A percentile compares a stretch with the other conserved stretches of the same genome.
phyloP scores from a whole-genome alignment of 306 rosid species.

The Castanospermum australe region DNA sequence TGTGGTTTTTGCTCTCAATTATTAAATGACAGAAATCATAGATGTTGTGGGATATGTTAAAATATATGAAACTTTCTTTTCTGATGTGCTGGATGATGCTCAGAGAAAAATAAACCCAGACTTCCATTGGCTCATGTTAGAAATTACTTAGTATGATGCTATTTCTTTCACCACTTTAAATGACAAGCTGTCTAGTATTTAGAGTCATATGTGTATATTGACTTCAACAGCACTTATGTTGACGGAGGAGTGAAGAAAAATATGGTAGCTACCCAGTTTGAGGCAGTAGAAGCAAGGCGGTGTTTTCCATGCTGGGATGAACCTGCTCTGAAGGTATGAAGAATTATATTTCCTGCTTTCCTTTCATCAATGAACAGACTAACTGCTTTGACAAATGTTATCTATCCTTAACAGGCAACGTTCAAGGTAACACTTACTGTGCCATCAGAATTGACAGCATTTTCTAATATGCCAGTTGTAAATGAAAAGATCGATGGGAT shows the following conservation, averaged over 20 bases:
- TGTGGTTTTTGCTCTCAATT: background rate
- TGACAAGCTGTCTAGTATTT: background rate
- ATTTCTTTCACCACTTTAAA: background rate
- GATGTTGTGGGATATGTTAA: background rate
- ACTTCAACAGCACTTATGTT: slow-evolving; percentile 43
- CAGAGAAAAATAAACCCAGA: background rate
- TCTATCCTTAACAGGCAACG: slow-evolving; percentile 48
- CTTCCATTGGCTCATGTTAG: background rate
- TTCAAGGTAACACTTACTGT: slow-evolving; percentile 57
- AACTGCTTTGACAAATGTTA: background rate
- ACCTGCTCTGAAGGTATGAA: slow-evolving; percentile 59
- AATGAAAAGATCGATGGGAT: slow-evolving; percentile 49
- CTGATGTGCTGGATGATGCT: background rate
- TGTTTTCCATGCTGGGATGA: slow-evolving; percentile 85
- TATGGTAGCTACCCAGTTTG: slow-evolving; percentile 68
- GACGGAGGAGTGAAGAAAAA: slow-evolving; percentile 60
- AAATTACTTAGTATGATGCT: background rate
- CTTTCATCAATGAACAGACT: background rate
- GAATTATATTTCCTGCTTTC: background rate
- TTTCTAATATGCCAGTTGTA: slow-evolving; percentile 66
- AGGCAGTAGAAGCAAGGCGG: slow-evolving; percentile 62
- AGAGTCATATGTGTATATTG: background rate
- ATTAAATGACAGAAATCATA: background rate
- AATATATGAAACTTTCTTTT: background rate
- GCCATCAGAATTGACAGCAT: slow-evolving; percentile 56